These are phyloP conservation scores for Graphiopsis chlorocephala DNA, from an alignment of 2,329 filamentous ascomycete genomes.

Conservation along the genomic window DNA sequence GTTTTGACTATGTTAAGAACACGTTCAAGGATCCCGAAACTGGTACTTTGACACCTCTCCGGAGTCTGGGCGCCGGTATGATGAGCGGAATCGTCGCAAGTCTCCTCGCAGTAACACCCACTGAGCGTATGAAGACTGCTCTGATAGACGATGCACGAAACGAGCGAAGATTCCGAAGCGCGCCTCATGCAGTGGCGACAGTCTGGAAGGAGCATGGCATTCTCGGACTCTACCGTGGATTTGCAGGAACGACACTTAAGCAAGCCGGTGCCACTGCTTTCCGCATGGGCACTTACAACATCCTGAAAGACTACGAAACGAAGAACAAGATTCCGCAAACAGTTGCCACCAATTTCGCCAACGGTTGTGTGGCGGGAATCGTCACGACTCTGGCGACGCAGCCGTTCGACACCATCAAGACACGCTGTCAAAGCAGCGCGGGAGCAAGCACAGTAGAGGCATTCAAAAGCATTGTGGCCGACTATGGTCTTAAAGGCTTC, in stretches of 20 bases:
- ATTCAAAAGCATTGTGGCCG: constrained; percentile 51
- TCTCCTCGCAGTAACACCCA: constrained; percentile 64
- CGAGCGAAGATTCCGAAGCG: constrained; percentile 49
- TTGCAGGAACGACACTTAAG: constrained; percentile 60
- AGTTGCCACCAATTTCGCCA: constrained; percentile 57
- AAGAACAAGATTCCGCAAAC: constrained; percentile 48
- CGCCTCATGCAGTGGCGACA: constrained; percentile 50
- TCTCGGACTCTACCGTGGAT: constrained; percentile 56
- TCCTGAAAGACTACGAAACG: constrained; percentile 59
- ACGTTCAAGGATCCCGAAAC: constrained; percentile 54
- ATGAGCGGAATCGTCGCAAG: constrained; percentile 60
- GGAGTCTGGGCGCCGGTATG: constrained; percentile 64
- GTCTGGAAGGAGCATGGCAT: constrained; percentile 55
- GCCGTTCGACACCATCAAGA: constrained; percentile 64
- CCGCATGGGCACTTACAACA: constrained; percentile 61
- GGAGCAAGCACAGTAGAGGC: constrained; percentile 59
- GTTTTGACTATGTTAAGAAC: constrained; percentile 64
- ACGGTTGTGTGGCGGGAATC: constrained; percentile 59
- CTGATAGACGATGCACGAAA: constrained; percentile 60
- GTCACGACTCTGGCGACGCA: constrained; percentile 60
- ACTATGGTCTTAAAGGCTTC: constrained; percentile 59
- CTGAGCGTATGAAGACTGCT: constrained; percentile 67
- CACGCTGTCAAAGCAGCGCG: constrained; percentile 57
- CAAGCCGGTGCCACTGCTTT: constrained; percentile 62
- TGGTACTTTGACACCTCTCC: constrained; percentile 54